These are phyloP conservation scores for Lipomyces anomalus DNA, from an alignment of 805 yeast species.

Conservation along the genomic window DNA sequence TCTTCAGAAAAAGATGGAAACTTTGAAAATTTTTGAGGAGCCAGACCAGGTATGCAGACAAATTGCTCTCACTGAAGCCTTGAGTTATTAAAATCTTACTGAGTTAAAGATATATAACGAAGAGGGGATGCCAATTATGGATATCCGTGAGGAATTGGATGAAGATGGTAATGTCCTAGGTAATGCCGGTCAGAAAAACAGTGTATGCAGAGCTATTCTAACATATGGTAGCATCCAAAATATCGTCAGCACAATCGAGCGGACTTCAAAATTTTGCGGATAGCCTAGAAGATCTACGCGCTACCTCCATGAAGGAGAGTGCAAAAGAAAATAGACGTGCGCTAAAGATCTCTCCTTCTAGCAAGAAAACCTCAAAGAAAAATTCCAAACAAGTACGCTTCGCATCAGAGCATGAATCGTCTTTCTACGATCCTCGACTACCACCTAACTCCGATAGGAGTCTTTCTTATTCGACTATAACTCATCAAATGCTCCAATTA, in stretches of 20 bases:
- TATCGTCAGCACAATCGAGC: slow-evolving; percentile 12
- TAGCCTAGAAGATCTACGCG: too few species aligned
- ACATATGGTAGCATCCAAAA: slow-evolving; percentile 6
- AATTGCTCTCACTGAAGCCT: too few species aligned
- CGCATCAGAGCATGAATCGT: not conserved
- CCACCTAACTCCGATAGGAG: not conserved
- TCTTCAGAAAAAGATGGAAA: slow-evolving; percentile 10
- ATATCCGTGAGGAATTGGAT: slow-evolving; percentile 76
- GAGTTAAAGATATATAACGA: slow-evolving; percentile 29
- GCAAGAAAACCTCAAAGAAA: slow-evolving; percentile 6
- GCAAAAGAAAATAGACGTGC: too few species aligned
- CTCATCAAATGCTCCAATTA: slow-evolving; percentile 18
- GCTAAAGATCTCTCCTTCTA: too few species aligned
- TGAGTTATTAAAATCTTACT: too few species aligned
- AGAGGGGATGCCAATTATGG: slow-evolving; percentile 64
- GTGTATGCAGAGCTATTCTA: slow-evolving; percentile 2
- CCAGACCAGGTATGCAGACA: slow-evolving; percentile 11
- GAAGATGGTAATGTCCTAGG: slow-evolving; percentile 67
- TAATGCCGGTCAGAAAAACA: too few species aligned
- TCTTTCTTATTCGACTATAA: not conserved
- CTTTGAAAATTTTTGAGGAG: slow-evolving; percentile 5
- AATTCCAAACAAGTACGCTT: slow-evolving; percentile 23
- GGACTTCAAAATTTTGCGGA: slow-evolving; percentile 15
- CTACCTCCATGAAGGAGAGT: too few species aligned
- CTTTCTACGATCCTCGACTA: not conserved